phyloP scores from a whole-genome alignment of 352 stramenopile species.

The Pythium graminicola region DNA sequence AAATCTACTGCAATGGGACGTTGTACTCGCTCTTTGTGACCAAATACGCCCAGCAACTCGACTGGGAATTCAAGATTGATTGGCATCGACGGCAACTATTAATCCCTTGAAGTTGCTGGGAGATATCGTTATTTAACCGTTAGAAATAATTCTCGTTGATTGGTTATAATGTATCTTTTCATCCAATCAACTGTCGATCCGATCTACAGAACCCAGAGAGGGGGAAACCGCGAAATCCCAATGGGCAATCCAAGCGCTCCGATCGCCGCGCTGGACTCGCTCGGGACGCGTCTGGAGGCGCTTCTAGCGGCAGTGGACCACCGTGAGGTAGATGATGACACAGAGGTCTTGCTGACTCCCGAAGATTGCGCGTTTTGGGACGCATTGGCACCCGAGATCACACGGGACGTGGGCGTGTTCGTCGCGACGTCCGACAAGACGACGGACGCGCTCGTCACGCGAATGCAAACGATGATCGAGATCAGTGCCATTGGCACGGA shows the following conservation, averaged over 20 bases:
- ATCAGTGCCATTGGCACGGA: background rate
- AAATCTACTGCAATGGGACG: constrained; percentile 59
- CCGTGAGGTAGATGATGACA: background rate
- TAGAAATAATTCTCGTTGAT: constrained; percentile 9
- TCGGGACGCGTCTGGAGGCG: constrained; percentile 8
- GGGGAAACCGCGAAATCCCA: constrained; percentile 26
- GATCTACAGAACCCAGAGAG: constrained; percentile 26
- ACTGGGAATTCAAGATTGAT: constrained; percentile 79
- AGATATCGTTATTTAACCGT: constrained; percentile 23
- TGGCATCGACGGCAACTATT: constrained; percentile 61
- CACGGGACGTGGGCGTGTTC: constrained; percentile 50
- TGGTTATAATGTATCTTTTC: constrained; percentile 22
- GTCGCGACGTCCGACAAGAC: constrained; percentile 47
- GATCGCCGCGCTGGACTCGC: constrained; percentile 10
- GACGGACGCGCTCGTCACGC: constrained; percentile 29
- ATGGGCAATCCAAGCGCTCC: constrained; percentile 19
- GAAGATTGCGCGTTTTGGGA: constrained; percentile 60
- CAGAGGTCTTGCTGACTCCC: constrained; percentile 10
- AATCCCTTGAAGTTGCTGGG: constrained; percentile 39
- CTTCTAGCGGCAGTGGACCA: constrained; percentile 13
- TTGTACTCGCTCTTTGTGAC: constrained; percentile 75
- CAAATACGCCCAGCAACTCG: constrained; percentile 68
- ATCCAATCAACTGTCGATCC: constrained; percentile 26
- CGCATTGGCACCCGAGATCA: constrained; percentile 27
- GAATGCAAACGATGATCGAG: constrained; percentile 32